phyloP scores from a whole-genome alignment of 148 eudicot genomes.

The Hydrangea macrophylla region DNA sequence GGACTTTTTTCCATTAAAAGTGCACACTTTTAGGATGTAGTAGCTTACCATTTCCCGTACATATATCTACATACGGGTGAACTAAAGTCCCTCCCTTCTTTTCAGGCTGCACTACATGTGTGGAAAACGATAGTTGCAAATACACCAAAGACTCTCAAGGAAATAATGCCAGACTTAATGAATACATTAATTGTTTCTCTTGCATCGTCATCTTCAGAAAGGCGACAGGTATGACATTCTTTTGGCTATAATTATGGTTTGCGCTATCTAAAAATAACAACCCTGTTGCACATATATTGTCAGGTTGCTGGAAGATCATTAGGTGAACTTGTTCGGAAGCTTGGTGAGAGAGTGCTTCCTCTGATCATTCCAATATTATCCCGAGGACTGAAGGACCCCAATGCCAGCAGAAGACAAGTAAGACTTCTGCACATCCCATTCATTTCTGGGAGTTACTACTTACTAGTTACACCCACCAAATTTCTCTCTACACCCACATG shows the following conservation, averaged over 20 bases:
- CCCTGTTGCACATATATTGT: conserved; percentile 11
- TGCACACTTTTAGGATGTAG: too few species aligned
- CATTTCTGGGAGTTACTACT: neutral
- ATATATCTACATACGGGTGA: neutral
- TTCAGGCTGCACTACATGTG: conserved; percentile 94
- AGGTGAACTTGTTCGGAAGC: conserved; percentile 98
- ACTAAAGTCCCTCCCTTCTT: conserved; percentile 7
- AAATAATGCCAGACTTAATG: conserved; percentile 98
- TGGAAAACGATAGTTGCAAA: conserved; percentile 98
- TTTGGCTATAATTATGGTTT: neutral
- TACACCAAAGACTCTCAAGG: conserved; percentile 95
- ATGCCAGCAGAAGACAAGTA: conserved; percentile 88
- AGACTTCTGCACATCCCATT: conserved; percentile 18
- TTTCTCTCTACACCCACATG: too few species aligned
- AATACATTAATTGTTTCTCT: conserved; percentile 81
- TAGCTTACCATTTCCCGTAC: neutral
- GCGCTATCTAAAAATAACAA: neutral
- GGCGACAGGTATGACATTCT: conserved; percentile 72
- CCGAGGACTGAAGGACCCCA: conserved; percentile 70
- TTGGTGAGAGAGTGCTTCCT: conserved; percentile 98
- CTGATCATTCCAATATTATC: conserved; percentile 87
- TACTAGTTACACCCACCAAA: too few species aligned
- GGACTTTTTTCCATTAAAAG: too few species aligned
- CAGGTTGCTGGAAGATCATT: conserved; percentile 91
- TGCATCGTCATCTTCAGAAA: conserved; percentile 91